Evolutionary conservation across 306 rosid species (phyloP).

Genomic region (Canavalia ensiformis): DNA sequence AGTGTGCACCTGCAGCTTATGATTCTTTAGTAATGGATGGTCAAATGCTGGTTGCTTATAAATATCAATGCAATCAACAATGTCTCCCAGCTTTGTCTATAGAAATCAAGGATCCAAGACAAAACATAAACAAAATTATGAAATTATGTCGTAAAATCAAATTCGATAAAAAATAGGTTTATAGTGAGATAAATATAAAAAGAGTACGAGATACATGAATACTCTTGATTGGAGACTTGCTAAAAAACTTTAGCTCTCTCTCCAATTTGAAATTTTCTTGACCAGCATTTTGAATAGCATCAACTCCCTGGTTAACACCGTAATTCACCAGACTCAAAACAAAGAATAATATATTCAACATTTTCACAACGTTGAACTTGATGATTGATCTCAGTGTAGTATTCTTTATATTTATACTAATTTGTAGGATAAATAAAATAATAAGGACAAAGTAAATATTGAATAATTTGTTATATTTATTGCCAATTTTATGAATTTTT

Average conservation of each 20-base stretch:
- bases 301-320: not conserved
- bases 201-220: not conserved
- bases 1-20: no score
- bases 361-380: not conserved
- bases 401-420: no score
- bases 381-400: no score
- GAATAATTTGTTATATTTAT: no score
- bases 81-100: no score
- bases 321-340: not conserved
- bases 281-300: not conserved
- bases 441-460: no score
- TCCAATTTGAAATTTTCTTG: constrained; percentile 39
- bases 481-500: no score
- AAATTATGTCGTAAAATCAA: not conserved
- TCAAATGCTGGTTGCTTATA: no score
- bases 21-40: no score
- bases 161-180: not conserved
- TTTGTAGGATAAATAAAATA: no score
- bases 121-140: not conserved
- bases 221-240: constrained; percentile 37
- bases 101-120: no score
- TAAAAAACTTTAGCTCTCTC: constrained; percentile 11
- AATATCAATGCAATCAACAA: no score
- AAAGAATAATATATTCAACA: not conserved
- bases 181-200: not conserved